Percentiles rank a stretch among this genome's conserved stretches.
phyloP scores from a whole-genome alignment of 2,329 filamentous ascomycete genomes.

The Pseudogymnoascus sp. region DNA sequence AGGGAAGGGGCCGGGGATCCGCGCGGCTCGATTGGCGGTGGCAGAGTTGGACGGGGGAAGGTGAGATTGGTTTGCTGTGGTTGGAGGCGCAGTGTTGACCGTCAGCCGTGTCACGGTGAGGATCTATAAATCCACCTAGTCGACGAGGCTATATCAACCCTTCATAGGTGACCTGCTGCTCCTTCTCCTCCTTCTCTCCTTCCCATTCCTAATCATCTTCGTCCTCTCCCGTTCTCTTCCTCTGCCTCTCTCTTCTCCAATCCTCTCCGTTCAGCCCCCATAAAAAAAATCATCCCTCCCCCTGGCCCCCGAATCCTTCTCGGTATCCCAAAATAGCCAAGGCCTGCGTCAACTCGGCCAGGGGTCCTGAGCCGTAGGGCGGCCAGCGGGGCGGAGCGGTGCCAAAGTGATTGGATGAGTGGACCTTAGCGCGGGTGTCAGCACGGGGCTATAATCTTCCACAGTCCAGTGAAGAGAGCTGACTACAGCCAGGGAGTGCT shows the following conservation, averaged over 20 bases:
- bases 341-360: neutral
- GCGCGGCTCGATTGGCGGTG: conserved; percentile 4
- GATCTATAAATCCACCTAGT: neutral
- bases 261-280: neutral
- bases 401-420: neutral
- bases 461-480: neutral
- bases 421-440: neutral
- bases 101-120: conserved; percentile 3
- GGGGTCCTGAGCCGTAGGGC: neutral
- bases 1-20: neutral
- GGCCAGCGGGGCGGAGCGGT: neutral
- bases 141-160: neutral
- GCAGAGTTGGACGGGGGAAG: neutral
- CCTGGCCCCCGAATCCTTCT: neutral
- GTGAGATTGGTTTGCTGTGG: neutral
- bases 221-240: neutral
- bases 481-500: neutral
- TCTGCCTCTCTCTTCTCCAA: neutral
- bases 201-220: neutral
- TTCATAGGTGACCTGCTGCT: neutral
- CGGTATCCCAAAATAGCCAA: neutral
- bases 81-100: conserved; percentile 1
- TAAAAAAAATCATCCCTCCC: neutral
- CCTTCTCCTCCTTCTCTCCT: neutral
- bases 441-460: neutral